Percentiles rank a stretch among this genome's conserved stretches.
phyloP scores from a whole-genome alignment of 176 grass and related monocot genomes.

The Raddia guianensis region DNA sequence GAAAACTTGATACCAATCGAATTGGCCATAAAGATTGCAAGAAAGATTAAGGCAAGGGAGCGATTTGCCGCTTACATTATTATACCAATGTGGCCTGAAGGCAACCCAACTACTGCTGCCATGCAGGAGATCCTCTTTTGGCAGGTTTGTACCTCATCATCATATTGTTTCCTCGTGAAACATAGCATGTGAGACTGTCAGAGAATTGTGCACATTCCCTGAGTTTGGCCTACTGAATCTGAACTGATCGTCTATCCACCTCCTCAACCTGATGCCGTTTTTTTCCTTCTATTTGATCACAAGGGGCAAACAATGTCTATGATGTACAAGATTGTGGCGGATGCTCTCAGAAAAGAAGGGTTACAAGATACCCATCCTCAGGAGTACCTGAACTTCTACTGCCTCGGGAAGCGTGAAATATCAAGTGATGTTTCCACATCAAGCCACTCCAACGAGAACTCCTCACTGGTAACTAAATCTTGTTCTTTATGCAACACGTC shows the following conservation, averaged over 20 bases:
- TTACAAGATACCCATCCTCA: slow-evolving; percentile 53
- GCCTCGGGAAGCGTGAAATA: slow-evolving; percentile 66
- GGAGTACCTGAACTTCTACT: slow-evolving; percentile 79
- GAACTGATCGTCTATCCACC: background rate
- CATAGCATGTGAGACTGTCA: background rate
- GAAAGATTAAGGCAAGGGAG: slow-evolving; percentile 78
- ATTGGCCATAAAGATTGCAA: slow-evolving; percentile 85
- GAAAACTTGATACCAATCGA: slow-evolving; percentile 95
- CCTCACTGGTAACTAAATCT: slow-evolving; percentile 38
- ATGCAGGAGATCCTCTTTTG: slow-evolving; percentile 97
- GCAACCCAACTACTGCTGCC: slow-evolving; percentile 64
- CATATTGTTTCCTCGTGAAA: background rate
- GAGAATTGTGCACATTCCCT: background rate
- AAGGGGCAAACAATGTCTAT: slow-evolving; percentile 77
- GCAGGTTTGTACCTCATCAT: slow-evolving; percentile 60
- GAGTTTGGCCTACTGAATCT: slow-evolving; percentile 8
- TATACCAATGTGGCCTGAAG: slow-evolving; percentile 98
- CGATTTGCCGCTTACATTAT: slow-evolving; percentile 80
- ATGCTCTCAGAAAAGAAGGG: slow-evolving; percentile 59
- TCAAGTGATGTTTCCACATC: background rate
- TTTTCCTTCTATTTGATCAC: background rate
- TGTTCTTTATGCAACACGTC: background rate
- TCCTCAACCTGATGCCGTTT: background rate
- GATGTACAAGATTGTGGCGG: slow-evolving; percentile 72
- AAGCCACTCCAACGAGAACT: slow-evolving; percentile 51